These are phyloP conservation scores for Colletotrichum sp. DNA, from an alignment of 2,329 filamentous ascomycete species.

Conservation along the genomic window DNA sequence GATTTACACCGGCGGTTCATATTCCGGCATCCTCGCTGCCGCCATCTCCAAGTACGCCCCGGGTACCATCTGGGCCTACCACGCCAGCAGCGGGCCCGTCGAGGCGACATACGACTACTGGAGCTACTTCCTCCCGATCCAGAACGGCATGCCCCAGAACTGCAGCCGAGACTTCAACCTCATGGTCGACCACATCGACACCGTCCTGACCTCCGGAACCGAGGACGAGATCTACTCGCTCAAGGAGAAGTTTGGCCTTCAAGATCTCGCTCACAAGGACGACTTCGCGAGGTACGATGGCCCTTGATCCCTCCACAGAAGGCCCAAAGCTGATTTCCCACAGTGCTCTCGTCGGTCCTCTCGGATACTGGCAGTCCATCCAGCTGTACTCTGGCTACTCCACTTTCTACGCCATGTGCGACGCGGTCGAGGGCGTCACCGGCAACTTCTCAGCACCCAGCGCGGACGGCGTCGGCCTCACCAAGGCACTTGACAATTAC, in stretches of 20 bases:
- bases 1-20: conserved; percentile 61
- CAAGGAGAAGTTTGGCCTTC: conserved; percentile 58
- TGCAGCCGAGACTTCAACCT: conserved; percentile 57
- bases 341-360: conserved; percentile 27
- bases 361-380: conserved; percentile 40
- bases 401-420: conserved; percentile 40
- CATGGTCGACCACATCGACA: conserved; percentile 61
- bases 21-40: conserved; percentile 59
- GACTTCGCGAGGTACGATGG: conserved; percentile 48
- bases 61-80: conserved; percentile 66
- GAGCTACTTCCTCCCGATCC: conserved; percentile 62
- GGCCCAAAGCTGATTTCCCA: not conserved
- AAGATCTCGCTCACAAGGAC: conserved; percentile 49
- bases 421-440: conserved; percentile 28
- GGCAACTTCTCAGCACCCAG: conserved; percentile 30
- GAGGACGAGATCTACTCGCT: conserved; percentile 44
- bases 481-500: conserved; percentile 58
- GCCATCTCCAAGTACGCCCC: conserved; percentile 58
- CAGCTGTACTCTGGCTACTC: conserved; percentile 37
- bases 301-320: not conserved
- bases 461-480: conserved; percentile 53
- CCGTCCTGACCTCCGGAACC: conserved; percentile 45
- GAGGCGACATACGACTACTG: conserved; percentile 62
- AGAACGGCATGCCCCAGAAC: conserved; percentile 62
- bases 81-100: conserved; percentile 60